phyloP scores from a whole-genome alignment of 225 moss, liverwort and hornwort species.

The Takakia lepidozioides region DNA sequence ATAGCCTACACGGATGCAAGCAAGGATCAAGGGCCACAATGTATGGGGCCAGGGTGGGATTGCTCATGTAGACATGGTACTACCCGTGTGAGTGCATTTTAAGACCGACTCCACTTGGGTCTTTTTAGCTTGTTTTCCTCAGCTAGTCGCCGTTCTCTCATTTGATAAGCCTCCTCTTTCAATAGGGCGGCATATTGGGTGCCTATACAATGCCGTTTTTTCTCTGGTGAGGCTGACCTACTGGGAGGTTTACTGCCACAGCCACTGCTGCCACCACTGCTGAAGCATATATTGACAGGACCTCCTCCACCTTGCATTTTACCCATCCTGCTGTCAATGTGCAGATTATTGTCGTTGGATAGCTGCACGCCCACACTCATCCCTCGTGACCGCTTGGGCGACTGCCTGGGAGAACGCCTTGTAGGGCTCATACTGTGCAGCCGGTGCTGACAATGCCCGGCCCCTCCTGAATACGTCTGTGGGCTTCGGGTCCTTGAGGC shows the following conservation, averaged over 20 bases:
- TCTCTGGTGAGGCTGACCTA: conserved; percentile 4
- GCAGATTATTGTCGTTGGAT: conserved; percentile 5
- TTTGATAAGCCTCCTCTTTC: conserved; percentile 46
- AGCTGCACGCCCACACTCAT: conserved; percentile 8
- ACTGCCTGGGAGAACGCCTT: conserved; percentile 5
- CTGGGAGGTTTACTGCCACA: conserved; percentile 2
- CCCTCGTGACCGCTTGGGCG: conserved; percentile 5
- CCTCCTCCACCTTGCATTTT: conserved; percentile 6
- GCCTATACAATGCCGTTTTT: conserved; percentile 27
- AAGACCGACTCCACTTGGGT: conserved; percentile 22
- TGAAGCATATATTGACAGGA: conserved; percentile 11
- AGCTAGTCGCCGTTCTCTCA: conserved; percentile 44
- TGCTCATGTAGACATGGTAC: too few species aligned
- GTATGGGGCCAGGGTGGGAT: too few species aligned
- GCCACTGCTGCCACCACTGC: background rate
- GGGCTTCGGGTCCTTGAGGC: conserved; percentile 1
- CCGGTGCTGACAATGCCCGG: conserved; percentile 13
- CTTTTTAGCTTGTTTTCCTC: conserved; percentile 16
- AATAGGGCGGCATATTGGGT: conserved; percentile 49
- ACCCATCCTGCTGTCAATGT: conserved; percentile 10
- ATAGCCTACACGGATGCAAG: too few species aligned
- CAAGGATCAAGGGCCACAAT: too few species aligned
- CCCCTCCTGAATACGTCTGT: too few species aligned
- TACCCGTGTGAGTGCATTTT: too few species aligned
- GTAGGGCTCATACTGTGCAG: conserved; percentile 11